These are phyloP conservation scores for Antrodiella citrinella DNA, from an alignment of 768 basidiomycete genomes.

Conservation along the genomic window DNA sequence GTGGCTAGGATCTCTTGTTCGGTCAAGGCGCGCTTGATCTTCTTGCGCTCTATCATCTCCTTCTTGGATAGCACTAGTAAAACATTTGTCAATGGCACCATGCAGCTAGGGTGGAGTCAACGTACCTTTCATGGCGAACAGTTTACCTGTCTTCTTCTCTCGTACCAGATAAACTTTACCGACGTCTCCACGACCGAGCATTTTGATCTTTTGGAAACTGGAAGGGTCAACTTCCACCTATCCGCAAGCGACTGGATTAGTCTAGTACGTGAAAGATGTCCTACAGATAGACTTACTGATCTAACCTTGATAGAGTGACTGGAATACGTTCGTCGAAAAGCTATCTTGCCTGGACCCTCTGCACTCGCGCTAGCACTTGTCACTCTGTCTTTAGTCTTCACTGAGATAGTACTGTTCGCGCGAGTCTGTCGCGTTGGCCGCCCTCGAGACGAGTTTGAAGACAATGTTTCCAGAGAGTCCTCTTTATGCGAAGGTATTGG, in stretches of 20 bases:
- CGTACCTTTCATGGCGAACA: slow-evolving; percentile 99
- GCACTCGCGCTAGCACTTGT: slow-evolving; percentile 30
- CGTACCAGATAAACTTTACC: slow-evolving; percentile 97
- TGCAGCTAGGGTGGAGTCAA: slow-evolving; percentile 13
- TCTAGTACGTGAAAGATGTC: slow-evolving; percentile 1
- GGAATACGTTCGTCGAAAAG: slow-evolving; percentile 92
- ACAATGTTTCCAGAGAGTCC: slow-evolving; percentile 71
- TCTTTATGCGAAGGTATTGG: slow-evolving; percentile 52
- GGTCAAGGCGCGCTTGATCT: slow-evolving; percentile 96
- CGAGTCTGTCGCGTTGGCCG: slow-evolving; percentile 33
- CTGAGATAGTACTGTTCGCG: slow-evolving; percentile 25
- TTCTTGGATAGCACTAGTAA: slow-evolving; percentile 86
- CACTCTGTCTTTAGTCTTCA: slow-evolving; percentile 35
- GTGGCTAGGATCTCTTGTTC: slow-evolving; percentile 99
- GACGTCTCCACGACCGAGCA: slow-evolving; percentile 98
- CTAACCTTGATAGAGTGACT: slow-evolving; percentile 95
- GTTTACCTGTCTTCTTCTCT: slow-evolving; percentile 94
- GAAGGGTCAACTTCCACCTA: slow-evolving; percentile 92
- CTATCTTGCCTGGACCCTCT: slow-evolving; percentile 51
- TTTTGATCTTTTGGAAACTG: slow-evolving; percentile 93
- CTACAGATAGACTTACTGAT: slow-evolving; percentile 43
- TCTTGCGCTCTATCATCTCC: slow-evolving; percentile 99
- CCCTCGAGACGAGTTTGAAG: slow-evolving; percentile 65
- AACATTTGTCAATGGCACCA: slow-evolving; percentile 15
- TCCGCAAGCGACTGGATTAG: too few relatives aligned